Conservation (phyloP, 768 basidiomycete species). For the Lanmaoa rubissima region DNA sequence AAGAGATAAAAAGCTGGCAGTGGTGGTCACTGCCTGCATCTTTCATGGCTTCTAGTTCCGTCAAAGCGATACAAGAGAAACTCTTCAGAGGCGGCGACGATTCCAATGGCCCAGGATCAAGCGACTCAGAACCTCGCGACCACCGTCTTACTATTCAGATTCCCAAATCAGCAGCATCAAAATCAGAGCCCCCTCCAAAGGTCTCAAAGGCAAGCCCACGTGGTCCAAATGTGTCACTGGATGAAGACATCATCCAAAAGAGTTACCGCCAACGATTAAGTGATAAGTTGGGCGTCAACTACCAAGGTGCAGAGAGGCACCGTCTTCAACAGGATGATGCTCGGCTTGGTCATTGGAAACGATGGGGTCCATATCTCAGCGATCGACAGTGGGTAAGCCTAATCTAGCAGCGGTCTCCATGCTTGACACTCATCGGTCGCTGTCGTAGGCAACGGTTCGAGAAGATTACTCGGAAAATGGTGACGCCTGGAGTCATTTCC, state of each 20-base stretch:
- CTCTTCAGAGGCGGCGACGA: slow-evolving; percentile 53
- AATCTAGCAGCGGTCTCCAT: background rate
- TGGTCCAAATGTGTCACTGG: background rate
- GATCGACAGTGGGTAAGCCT: slow-evolving; percentile 92
- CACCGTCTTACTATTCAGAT: slow-evolving; percentile 65
- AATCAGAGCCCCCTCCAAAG: slow-evolving; percentile 43
- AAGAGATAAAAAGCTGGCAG: slow-evolving; percentile 9
- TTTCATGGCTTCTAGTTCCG: slow-evolving; percentile 43
- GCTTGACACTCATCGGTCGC: slow-evolving; percentile 12
- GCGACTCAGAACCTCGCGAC: slow-evolving; percentile 30
- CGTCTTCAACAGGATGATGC: slow-evolving; percentile 81
- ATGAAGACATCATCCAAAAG: slow-evolving; percentile 21
- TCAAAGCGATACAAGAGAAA: slow-evolving; percentile 70
- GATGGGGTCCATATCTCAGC: slow-evolving; percentile 97
- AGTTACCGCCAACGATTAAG: slow-evolving; percentile 65
- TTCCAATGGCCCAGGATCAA: slow-evolving; percentile 16
- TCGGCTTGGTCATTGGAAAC: slow-evolving; percentile 91
- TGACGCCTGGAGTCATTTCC: slow-evolving; percentile 94
- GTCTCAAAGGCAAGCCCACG: slow-evolving; percentile 38
- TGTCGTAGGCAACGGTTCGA: slow-evolving; percentile 84
- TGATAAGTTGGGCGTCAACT: slow-evolving; percentile 62
- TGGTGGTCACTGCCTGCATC: slow-evolving; percentile 4
- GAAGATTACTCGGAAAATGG: slow-evolving; percentile 98
- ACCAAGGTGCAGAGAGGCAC: slow-evolving; percentile 79
- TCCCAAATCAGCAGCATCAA: slow-evolving; percentile 46